Base-by-base conservation (phyloP, 805 yeast genomes). In the Metschnikowia lunata region DNA sequence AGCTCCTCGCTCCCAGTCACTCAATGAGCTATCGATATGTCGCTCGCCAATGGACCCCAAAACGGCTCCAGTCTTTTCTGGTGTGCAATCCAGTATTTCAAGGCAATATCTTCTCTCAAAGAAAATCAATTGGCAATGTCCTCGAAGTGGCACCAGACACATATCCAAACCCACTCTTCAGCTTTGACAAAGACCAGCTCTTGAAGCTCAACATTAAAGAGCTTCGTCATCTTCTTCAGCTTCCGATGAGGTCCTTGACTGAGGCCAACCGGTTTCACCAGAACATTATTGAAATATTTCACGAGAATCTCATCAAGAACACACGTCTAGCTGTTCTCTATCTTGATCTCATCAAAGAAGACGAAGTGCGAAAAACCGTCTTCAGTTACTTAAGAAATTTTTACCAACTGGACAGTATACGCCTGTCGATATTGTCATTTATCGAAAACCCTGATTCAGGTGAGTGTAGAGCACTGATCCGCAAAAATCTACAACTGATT, bases 161-260 rank as follows among this genome's bases (percentile, higher is more conserved):
- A 6, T 57, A 55, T 44, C 67, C 69, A 6, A 68, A 69, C 37
- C 74, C 75, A 4, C 56, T 70, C 30, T 62, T 56, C 41, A 41
- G 52, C 12, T 59, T 66, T 61, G 32, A 52, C 12, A 59, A 60
- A 35, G 52, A 50, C 1, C 61, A 67, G 36, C 42, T 70, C 1
- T 30, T 57, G n/a, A 29, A 30, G 2, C 57, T 71, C 28, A 45
- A 49, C 7, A 45, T 42, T 8, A 14, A 42, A 6, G 64, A 65
- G 29, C 61, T 63, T 36, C 18, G 34, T 8, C 62, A 66, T 42
- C 52, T 70, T n/a, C 45, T 58, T 4, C 40, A 46, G 6, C 47
- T 65, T 14, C 67, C 67, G 1, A 57, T 56, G 48, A 52, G 48
- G 9, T 11, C 48, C 1, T 31, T 52, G 3, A 50, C 57, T 15